These are phyloP conservation scores for Domatiomyces globalis DNA, from an alignment of 2,329 filamentous ascomycete species.

Conservation along the genomic window DNA sequence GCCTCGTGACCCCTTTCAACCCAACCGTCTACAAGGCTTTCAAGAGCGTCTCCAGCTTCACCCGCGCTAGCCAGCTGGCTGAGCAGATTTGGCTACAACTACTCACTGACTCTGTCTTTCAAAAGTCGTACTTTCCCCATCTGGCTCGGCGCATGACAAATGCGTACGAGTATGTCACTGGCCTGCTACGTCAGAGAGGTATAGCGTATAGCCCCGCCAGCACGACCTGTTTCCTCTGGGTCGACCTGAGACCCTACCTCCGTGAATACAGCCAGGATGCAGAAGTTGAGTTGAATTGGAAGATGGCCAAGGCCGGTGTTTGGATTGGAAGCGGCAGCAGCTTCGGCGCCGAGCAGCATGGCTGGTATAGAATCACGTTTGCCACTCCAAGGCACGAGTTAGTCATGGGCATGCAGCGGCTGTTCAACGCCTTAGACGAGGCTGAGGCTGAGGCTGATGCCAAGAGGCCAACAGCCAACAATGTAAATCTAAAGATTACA, in stretches of 20 bases:
- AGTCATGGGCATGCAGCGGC: conserved; percentile 9
- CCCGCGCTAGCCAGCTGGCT: conserved; percentile 33
- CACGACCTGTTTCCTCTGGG: conserved; percentile 13
- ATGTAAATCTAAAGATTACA: too few species aligned
- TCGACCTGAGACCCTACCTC: conserved; percentile 10
- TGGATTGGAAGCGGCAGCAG: conserved; percentile 10
- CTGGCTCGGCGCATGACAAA: conserved; percentile 9
- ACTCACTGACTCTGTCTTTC: conserved; percentile 8
- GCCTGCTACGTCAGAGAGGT: conserved; percentile 3
- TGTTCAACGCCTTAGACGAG: conserved; percentile 1
- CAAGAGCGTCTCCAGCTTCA: conserved; percentile 31
- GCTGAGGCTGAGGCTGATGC: neutral
- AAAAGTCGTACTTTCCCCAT: conserved; percentile 9
- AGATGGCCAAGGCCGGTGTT: conserved; percentile 10
- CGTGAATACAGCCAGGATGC: conserved; percentile 6
- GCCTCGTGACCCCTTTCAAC: conserved; percentile 34
- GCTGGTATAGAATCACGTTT: conserved; percentile 13
- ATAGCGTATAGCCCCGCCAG: conserved; percentile 11
- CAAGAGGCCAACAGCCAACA: too few species aligned
- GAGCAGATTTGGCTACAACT: conserved; percentile 21
- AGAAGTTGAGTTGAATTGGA: conserved; percentile 9
- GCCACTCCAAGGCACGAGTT: conserved; percentile 11
- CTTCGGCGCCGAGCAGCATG: conserved; percentile 11
- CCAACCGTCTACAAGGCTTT: conserved; percentile 27
- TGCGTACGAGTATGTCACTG: conserved; percentile 9